These are phyloP conservation scores for Pholiota microspora DNA, from an alignment of 768 basidiomycete genomes.

Conservation along the genomic window DNA sequence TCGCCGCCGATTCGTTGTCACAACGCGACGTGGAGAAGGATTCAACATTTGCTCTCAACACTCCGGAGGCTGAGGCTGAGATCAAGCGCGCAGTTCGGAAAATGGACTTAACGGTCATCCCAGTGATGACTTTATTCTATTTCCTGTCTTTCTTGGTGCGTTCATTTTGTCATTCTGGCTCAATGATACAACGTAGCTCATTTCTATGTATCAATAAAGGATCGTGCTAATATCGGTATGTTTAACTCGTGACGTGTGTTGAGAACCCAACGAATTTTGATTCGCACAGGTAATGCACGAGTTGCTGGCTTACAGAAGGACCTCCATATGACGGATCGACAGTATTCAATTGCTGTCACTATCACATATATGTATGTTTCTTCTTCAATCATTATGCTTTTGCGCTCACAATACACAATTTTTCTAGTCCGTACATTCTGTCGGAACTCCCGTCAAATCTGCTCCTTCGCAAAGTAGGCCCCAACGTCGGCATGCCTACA, in stretches of 20 bases:
- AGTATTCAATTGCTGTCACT: slow-evolving; percentile 35
- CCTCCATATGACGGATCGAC: slow-evolving; percentile 34
- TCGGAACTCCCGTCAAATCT: slow-evolving; percentile 51
- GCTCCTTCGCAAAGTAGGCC: slow-evolving; percentile 40
- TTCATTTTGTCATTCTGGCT: background rate
- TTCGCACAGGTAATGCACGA: slow-evolving; percentile 36
- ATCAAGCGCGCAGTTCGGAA: slow-evolving; percentile 17
- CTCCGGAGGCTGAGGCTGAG: background rate
- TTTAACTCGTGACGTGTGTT: background rate
- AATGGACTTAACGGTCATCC: slow-evolving; percentile 28
- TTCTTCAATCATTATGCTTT: background rate
- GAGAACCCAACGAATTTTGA: background rate
- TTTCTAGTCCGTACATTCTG: slow-evolving; percentile 36
- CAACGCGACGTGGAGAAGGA: background rate
- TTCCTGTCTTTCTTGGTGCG: slow-evolving; percentile 34
- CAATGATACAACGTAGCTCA: background rate
- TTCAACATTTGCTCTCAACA: background rate
- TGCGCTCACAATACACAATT: background rate
- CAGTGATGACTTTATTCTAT: slow-evolving; percentile 34
- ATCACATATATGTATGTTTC: slow-evolving; percentile 26
- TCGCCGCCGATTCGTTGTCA: background rate
- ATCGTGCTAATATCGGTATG: slow-evolving; percentile 33
- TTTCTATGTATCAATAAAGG: slow-evolving; percentile 20
- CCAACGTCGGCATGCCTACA: slow-evolving; percentile 45
- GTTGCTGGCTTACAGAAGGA: slow-evolving; percentile 48